These are phyloP conservation scores for Torrubiellomyces zombiae DNA, from an alignment of 2,329 filamentous ascomycete genomes.

Conservation along the genomic window DNA sequence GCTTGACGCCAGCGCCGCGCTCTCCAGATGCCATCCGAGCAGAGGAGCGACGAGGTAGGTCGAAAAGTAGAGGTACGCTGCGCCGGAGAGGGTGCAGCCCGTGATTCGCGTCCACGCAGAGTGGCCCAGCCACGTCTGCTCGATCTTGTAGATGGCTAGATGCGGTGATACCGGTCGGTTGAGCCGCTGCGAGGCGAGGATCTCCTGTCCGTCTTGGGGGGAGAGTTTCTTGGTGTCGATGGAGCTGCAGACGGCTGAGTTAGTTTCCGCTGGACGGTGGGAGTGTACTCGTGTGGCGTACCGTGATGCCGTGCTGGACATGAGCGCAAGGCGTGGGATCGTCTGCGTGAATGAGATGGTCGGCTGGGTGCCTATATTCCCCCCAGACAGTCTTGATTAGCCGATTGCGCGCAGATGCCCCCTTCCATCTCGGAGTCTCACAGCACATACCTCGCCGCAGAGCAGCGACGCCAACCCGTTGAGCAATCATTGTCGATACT, in stretches of 20 bases:
- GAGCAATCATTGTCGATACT: conserved; percentile 46
- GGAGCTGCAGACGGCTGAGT: conserved; percentile 24
- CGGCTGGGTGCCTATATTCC: too few species aligned
- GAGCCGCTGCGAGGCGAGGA: conserved; percentile 69
- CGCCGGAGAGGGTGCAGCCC: conserved; percentile 53
- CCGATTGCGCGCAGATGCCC: too few species aligned
- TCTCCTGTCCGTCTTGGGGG: conserved; percentile 33
- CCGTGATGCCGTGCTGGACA: conserved; percentile 29
- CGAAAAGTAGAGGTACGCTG: conserved; percentile 63
- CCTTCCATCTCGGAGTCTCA: too few species aligned
- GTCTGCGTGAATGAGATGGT: conserved; percentile 29
- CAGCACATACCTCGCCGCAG: conserved; percentile 41
- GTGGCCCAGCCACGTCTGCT: conserved; percentile 70
- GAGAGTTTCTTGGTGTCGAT: conserved; percentile 42
- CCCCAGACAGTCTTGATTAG: too few species aligned
- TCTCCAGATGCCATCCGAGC: conserved; percentile 47
- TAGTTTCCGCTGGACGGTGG: conserved; percentile 8
- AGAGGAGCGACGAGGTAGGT: conserved; percentile 69
- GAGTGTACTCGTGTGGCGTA: conserved; percentile 12
- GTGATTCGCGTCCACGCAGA: conserved; percentile 67
- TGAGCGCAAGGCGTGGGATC: too few species aligned
- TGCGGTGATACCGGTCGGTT: conserved; percentile 73
- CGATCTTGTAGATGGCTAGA: conserved; percentile 67
- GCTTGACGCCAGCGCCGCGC: conserved; percentile 40
- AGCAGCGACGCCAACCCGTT: conserved; percentile 40